Conservation (phyloP, 2,329 filamentous ascomycete genomes). For the Fusarium foetens region DNA sequence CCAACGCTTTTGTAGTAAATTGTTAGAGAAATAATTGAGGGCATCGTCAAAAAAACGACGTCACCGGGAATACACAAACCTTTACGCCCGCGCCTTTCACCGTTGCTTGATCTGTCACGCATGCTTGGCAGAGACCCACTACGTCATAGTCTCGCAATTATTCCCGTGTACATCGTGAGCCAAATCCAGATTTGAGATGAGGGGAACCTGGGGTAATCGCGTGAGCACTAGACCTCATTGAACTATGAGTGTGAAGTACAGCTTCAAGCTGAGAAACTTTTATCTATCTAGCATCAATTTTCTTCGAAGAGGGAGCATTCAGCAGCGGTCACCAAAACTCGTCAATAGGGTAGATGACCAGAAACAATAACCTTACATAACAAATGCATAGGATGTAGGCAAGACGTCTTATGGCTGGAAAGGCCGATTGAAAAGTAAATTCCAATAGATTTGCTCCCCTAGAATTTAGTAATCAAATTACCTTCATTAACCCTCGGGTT, state of each 20-base stretch:
- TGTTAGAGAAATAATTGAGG: fast-evolving
- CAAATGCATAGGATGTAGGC: too few relatives aligned
- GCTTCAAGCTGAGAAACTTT: neutral
- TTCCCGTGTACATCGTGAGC: neutral
- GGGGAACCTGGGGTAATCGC: neutral
- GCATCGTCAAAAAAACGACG: neutral
- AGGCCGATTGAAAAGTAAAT: too few relatives aligned
- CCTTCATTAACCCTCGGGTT: too few relatives aligned
- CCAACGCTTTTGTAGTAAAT: neutral
- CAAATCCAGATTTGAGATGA: neutral
- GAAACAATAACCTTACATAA: too few relatives aligned
- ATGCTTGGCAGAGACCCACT: neutral
- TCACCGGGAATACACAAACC: neutral
- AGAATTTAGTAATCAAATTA: too few relatives aligned
- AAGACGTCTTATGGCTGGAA: too few relatives aligned
- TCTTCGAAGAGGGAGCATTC: neutral
- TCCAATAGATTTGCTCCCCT: too few relatives aligned
- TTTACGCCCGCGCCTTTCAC: neutral
- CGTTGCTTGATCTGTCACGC: neutral
- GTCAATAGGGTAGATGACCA: too few relatives aligned
- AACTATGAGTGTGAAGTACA: neutral
- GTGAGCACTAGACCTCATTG: neutral
- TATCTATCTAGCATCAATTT: neutral
- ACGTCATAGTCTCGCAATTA: neutral
- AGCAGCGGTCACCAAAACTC: too few relatives aligned